Conservation (phyloP, 805 yeast species). For the Saccharomycopsis babjevae region DNA sequence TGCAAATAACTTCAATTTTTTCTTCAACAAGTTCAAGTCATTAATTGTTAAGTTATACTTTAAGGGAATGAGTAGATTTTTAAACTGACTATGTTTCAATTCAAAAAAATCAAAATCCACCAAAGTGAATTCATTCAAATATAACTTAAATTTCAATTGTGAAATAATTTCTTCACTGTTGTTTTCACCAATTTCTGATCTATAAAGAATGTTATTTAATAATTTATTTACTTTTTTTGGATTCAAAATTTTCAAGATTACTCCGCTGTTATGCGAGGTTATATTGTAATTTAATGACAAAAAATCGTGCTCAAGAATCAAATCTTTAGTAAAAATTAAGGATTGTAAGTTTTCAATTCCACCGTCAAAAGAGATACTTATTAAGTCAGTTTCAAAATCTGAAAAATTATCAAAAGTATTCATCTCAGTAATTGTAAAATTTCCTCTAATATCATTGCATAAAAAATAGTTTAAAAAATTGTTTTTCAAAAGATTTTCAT, state of each 20-base stretch:
- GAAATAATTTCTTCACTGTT: background rate
- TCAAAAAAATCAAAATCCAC: background rate
- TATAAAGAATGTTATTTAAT: background rate
- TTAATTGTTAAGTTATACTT: conserved; percentile 3
- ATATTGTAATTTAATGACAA: background rate
- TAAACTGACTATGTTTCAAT: background rate
- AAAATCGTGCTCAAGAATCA: background rate
- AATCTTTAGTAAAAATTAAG: background rate
- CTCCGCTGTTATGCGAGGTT: background rate
- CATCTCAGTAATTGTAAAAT: background rate
- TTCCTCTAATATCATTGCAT: background rate
- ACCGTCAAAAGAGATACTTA: background rate
- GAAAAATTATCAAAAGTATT: background rate
- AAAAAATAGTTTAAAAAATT: background rate
- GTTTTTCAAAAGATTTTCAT: background rate
- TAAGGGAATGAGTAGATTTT: conserved; percentile 1
- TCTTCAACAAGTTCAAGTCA: background rate
- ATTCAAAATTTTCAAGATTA: background rate
- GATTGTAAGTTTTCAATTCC: background rate
- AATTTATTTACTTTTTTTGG: background rate
- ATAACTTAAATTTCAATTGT: background rate
- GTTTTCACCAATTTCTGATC: background rate
- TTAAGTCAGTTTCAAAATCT: background rate
- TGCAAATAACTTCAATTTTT: background rate
- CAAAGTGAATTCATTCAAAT: background rate